A percentile compares a stretch with the other conserved stretches of the same genome.
Conservation (phyloP, 2,329 filamentous ascomycete species). For the Ophiostoma pallidulum region DNA sequence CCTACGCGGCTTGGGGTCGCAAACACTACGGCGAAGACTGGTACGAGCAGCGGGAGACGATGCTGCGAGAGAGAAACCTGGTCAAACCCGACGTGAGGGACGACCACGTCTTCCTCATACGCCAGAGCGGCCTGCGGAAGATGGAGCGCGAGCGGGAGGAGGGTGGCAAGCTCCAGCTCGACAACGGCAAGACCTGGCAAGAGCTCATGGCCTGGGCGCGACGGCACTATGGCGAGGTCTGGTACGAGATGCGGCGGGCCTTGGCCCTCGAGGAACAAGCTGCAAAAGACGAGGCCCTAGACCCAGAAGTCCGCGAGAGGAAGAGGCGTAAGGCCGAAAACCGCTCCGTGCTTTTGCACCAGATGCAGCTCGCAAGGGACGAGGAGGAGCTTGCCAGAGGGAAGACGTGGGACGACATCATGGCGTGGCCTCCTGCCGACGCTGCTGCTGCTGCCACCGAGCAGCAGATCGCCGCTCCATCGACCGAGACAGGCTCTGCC, state of each 20-base stretch:
- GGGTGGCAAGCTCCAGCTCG: conserved; percentile 1
- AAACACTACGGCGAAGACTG: conserved; percentile 12
- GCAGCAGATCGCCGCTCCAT: too few species aligned
- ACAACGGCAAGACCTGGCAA: neutral
- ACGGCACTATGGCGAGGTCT: conserved; percentile 1
- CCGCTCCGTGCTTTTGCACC: too few species aligned
- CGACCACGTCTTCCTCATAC: conserved; percentile 6
- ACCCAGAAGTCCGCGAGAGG: too few species aligned
- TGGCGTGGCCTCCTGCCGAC: too few species aligned
- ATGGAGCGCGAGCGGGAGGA: conserved; percentile 9
- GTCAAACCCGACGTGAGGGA: neutral
- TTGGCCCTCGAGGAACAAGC: too few species aligned
- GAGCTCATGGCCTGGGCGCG: neutral
- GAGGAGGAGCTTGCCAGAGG: too few species aligned
- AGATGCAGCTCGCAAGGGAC: too few species aligned
- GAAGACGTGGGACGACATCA: too few species aligned
- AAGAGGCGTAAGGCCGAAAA: too few species aligned
- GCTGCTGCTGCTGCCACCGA: too few species aligned
- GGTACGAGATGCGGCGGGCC: neutral
- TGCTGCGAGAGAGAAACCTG: conserved; percentile 11
- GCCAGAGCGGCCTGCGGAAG: conserved; percentile 8
- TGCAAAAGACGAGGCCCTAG: too few species aligned
- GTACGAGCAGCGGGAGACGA: conserved; percentile 10
- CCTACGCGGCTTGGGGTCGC: conserved; percentile 10
- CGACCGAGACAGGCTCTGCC: too few species aligned